Percentiles rank a stretch among this genome's conserved stretches.
These are phyloP conservation scores for Allomyces arbusculus DNA, from an alignment of 192 early-diverging fungal genomes.

Conservation along the genomic window DNA sequence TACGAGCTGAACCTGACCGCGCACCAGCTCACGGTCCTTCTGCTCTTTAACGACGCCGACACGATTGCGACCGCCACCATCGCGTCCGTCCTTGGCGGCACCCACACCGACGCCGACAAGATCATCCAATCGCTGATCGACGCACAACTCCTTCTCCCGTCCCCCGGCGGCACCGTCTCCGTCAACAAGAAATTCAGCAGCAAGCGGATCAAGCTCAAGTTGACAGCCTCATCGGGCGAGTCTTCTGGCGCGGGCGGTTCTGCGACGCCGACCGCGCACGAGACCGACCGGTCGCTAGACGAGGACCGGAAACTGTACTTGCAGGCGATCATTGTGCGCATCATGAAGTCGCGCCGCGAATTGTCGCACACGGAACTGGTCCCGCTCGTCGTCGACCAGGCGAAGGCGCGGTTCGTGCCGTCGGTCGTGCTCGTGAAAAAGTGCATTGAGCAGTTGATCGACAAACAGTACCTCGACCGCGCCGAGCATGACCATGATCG, in stretches of 20 bases:
- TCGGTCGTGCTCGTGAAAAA: conserved; percentile 57
- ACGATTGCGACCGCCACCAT: conserved; percentile 5
- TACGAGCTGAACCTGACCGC: conserved; percentile 60
- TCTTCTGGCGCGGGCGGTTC: not conserved
- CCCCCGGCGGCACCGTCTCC: conserved; percentile 3
- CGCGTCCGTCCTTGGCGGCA: no score
- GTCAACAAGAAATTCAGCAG: conserved; percentile 33
- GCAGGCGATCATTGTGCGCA: conserved; percentile 54
- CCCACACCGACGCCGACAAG: no score
- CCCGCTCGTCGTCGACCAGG: conserved; percentile 50
- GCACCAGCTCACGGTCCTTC: conserved; percentile 43
- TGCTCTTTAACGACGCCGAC: conserved; percentile 39
- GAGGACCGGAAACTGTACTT: conserved; percentile 57
- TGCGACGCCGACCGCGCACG: not conserved
- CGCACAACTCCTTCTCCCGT: no score
- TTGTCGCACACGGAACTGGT: conserved; percentile 47
- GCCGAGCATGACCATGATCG: conserved; percentile 28
- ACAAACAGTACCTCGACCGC: conserved; percentile 60
- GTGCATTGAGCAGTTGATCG: conserved; percentile 62
- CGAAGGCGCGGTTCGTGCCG: conserved; percentile 46
- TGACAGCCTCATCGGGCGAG: not conserved
- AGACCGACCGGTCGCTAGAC: conserved; percentile 32
- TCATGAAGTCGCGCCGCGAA: conserved; percentile 59
- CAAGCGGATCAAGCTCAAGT: conserved; percentile 64
- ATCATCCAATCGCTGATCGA: no score